Conservation (phyloP, 2,329 filamentous ascomycete species). For the Didymellaceae sp. region DNA sequence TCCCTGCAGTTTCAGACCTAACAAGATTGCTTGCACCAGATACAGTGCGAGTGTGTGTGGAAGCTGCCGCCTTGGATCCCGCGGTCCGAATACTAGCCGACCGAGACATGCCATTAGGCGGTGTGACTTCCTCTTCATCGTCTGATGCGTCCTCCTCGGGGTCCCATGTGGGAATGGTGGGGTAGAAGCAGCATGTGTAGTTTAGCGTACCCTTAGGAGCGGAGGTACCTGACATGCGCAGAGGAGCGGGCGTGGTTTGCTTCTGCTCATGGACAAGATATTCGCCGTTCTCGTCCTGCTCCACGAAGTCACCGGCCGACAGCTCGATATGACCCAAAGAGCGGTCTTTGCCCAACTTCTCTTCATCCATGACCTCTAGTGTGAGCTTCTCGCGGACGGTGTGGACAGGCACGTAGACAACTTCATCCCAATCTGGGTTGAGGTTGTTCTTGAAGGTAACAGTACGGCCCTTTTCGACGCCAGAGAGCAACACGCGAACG, state of each 20-base stretch:
- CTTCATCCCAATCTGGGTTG: slow-evolving; percentile 93
- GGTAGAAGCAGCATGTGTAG: slow-evolving; percentile 89
- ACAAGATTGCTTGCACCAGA: slow-evolving; percentile 33
- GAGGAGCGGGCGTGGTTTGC: slow-evolving; percentile 67
- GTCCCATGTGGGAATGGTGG: slow-evolving; percentile 84
- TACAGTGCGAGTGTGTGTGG: slow-evolving; percentile 22
- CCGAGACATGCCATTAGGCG: slow-evolving; percentile 30
- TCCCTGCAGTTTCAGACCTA: slow-evolving; percentile 47
- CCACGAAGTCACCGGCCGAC: slow-evolving; percentile 77
- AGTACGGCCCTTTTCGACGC: slow-evolving; percentile 87
- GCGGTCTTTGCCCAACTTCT: slow-evolving; percentile 89
- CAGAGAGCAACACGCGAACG: slow-evolving; percentile 83
- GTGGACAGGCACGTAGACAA: slow-evolving; percentile 92
- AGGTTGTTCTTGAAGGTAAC: slow-evolving; percentile 97
- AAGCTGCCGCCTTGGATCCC: slow-evolving; percentile 23
- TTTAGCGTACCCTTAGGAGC: slow-evolving; percentile 79
- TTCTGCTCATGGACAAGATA: slow-evolving; percentile 82
- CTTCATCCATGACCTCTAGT: slow-evolving; percentile 95
- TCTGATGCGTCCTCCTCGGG: slow-evolving; percentile 81
- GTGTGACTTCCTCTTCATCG: slow-evolving; percentile 55
- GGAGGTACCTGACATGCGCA: slow-evolving; percentile 76
- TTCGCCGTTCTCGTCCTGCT: slow-evolving; percentile 78
- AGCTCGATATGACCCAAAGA: slow-evolving; percentile 83
- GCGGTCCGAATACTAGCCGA: slow-evolving; percentile 29
- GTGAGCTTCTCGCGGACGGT: slow-evolving; percentile 81